phyloP scores from a whole-genome alignment of 306 rosid species.

The Gastrolobium villosum region DNA sequence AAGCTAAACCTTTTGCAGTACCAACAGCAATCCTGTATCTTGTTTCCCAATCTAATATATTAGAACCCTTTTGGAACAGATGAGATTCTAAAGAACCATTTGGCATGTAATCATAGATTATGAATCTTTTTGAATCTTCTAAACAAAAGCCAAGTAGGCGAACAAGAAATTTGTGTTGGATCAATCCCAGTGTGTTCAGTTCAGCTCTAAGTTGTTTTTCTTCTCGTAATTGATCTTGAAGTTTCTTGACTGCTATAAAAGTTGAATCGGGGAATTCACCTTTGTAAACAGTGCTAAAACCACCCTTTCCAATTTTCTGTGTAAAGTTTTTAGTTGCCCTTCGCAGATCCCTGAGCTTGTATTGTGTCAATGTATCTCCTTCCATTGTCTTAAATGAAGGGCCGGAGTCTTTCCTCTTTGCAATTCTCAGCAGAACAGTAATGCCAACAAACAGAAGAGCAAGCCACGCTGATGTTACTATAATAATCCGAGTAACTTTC shows the following conservation, averaged over 20 bases:
- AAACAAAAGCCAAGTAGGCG: conserved; percentile 56
- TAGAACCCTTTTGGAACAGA: conserved; percentile 31
- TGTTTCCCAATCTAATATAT: conserved; percentile 47
- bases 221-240: conserved; percentile 43
- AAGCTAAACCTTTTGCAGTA: conserved; percentile 56
- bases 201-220: conserved; percentile 58
- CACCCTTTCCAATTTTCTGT: conserved; percentile 56
- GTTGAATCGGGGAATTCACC: conserved; percentile 46
- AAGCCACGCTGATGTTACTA: not conserved
- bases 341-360: conserved; percentile 38
- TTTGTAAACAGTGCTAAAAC: conserved; percentile 60
- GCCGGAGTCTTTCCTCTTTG: not conserved
- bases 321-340: conserved; percentile 59
- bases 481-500: not conserved
- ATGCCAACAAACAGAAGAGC: not conserved
- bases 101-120: conserved; percentile 59
- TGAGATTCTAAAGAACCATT: conserved; percentile 57
- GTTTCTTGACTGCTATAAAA: conserved; percentile 60
- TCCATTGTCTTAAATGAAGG: not conserved
- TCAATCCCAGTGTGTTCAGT: conserved; percentile 53
- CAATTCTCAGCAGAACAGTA: not conserved
- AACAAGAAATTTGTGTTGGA: conserved; percentile 60
- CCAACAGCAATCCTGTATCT: conserved; percentile 57
- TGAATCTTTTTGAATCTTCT: conserved; percentile 43
- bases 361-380: conserved; percentile 54